Conservation (phyloP, 2,329 filamentous ascomycete genomes). For the Graphilbum ipis-grandicollis region DNA sequence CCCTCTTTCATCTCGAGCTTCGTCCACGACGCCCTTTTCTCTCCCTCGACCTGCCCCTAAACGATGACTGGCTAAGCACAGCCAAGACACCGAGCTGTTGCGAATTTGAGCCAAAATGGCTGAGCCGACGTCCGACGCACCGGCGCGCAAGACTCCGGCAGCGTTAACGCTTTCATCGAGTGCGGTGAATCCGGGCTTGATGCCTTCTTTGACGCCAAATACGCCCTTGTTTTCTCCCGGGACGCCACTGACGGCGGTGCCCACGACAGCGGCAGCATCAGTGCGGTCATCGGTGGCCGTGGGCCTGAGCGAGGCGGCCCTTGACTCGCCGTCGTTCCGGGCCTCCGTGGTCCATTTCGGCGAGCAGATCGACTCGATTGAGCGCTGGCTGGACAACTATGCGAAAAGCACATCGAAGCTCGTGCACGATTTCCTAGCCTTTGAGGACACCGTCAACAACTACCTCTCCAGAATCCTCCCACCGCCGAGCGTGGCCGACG, state of each 20-base stretch:
- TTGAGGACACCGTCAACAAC: conserved; percentile 64
- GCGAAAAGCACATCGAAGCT: conserved; percentile 35
- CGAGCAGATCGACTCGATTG: conserved; percentile 80
- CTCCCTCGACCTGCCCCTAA: background rate
- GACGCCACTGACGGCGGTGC: background rate
- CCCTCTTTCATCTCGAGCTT: too few species aligned
- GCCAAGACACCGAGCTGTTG: background rate
- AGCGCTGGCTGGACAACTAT: conserved; percentile 70
- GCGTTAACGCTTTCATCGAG: background rate
- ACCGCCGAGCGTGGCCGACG: conserved; percentile 57
- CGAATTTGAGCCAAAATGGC: conserved; percentile 1
- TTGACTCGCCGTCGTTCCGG: conserved; percentile 92
- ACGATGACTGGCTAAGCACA: background rate
- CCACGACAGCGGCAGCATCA: background rate
- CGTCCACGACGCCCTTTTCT: too few species aligned
- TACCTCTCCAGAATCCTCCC: conserved; percentile 66
- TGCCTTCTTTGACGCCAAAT: background rate
- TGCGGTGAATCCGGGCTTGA: background rate
- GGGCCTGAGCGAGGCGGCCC: conserved; percentile 78
- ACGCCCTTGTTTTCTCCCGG: background rate
- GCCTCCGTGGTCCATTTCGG: conserved; percentile 72
- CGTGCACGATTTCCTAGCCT: conserved; percentile 44
- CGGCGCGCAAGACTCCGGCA: conserved; percentile 2
- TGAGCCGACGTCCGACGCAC: conserved; percentile 2
- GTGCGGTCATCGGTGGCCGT: conserved; percentile 47